A percentile compares a stretch with the other conserved stretches of the same genome.
phyloP scores from a whole-genome alignment of 164 flowering plant genomes.

The Berberis thunbergii region DNA sequence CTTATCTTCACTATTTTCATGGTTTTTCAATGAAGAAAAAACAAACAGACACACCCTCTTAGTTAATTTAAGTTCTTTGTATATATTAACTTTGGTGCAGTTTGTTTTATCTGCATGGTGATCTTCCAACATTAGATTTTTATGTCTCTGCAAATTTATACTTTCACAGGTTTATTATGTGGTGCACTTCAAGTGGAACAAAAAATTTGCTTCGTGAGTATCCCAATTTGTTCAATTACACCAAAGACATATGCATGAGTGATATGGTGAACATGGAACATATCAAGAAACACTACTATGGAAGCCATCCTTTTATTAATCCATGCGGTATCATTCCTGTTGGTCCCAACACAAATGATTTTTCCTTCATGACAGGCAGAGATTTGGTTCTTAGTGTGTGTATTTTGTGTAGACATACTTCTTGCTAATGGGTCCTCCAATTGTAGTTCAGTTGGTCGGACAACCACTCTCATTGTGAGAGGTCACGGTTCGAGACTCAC shows the following conservation, averaged over 20 bases:
- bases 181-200: conserved; percentile 97
- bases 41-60: no score
- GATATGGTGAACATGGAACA: conserved; percentile 83
- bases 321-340: conserved; percentile 73
- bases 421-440: no score
- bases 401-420: not conserved
- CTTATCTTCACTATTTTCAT: not conserved
- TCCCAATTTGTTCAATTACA: conserved; percentile 80
- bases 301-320: conserved; percentile 86
- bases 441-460: no score
- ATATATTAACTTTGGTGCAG: no score
- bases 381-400: conserved; percentile 29
- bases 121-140: not conserved
- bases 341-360: conserved; percentile 59
- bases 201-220: conserved; percentile 70
- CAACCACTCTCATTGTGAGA: no score
- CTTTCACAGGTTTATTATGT: conserved; percentile 73
- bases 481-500: no score
- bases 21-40: not conserved
- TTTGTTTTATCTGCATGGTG: no score
- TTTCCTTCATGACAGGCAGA: conserved; percentile 74
- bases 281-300: conserved; percentile 82
- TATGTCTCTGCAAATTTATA: conserved; percentile 1
- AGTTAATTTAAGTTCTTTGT: no score
- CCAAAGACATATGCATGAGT: conserved; percentile 77